Base-by-base conservation (phyloP, 1,139 yeast species). In the Suhomyces guaymorum region DNA sequence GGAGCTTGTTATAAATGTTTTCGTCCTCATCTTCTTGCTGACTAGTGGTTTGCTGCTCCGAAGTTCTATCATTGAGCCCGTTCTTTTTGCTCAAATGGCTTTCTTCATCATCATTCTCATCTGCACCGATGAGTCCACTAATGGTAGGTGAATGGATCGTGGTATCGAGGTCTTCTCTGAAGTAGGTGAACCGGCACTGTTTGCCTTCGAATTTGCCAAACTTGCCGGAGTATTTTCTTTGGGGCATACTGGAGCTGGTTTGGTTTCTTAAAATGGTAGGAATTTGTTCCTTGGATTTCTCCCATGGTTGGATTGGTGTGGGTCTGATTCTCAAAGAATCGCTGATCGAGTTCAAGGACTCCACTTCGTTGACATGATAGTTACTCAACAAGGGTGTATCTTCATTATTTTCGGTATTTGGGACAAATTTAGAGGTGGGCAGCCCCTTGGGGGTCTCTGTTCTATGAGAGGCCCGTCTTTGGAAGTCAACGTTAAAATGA, bases 71-170 rank as follows among this genome's bases (percentile, higher is more conserved):
- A 24, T n/a, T n/a, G n/a, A n/a, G n/a, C n/a, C n/a, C n/a, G n/a
- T 16, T 5, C 13, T 19, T 24, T 10, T 12, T 15, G 6, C 19
- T 24, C 12, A 18, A 13, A 17, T 5, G 5, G 5, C 7, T 17
- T 5, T 17, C 51, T 28, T 43, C 44, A 13, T 25, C 30, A 8
- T 19, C 28, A 9, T 33, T 18, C 6, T 16, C 17, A 2, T 18
- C 30, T 5, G 32, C 41, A 5, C 40, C 36, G 25, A 88, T 56
- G 21, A 90, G 65, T 0, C 97, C 97, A 10, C 95, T 82, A 22
- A 92, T 80, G 4, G 85, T 82, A 1, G 96, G 92, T 0, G 97
- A 80, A 58, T 92, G 97, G 11, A 92, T 79, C 0, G 98, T 92
- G 11, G 88, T 79, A 13, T 83, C 86, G 47, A 92, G 63, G 51